A percentile compares a stretch with the other conserved stretches of the same genome.
Evolutionary conservation across 148 eudicot species (phyloP).

Genomic region (Dianthus caryophyllus): DNA sequence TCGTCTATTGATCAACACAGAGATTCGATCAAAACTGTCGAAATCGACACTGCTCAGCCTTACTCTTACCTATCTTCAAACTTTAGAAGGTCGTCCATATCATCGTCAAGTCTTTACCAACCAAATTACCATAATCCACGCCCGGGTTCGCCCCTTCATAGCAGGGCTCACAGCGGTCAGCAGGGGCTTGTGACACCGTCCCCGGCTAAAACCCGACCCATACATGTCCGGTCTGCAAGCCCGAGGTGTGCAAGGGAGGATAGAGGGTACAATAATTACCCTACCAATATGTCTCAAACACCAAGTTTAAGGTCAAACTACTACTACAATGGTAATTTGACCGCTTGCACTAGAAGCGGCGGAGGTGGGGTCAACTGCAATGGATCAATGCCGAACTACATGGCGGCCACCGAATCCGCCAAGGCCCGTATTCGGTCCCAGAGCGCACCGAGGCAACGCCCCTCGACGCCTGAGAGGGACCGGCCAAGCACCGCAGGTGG

Average conservation of each 20-base stretch:
- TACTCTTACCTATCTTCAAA: conserved; percentile 46
- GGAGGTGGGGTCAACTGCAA: not conserved
- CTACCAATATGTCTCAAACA: conserved; percentile 39
- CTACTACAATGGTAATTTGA: not conserved
- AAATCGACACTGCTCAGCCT: conserved; percentile 66
- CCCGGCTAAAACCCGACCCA: conserved; percentile 47
- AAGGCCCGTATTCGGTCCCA: conserved; percentile 55
- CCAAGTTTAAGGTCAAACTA: conserved; percentile 42
- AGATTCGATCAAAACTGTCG: conserved; percentile 60
- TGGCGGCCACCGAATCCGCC: conserved; percentile 89
- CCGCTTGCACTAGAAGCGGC: not conserved
- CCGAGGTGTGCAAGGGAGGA: conserved; percentile 33
- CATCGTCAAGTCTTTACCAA: conserved; percentile 20
- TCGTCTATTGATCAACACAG: conserved; percentile 64
- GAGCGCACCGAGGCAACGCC: conserved; percentile 66
- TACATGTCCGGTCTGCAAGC: conserved; percentile 73
- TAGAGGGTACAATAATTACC: conserved; percentile 10
- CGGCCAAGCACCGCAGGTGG: conserved; percentile 17
- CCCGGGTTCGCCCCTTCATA: conserved; percentile 56
- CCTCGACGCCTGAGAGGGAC: conserved; percentile 62
- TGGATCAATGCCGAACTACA: conserved; percentile 48
- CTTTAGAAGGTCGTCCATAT: conserved; percentile 33
- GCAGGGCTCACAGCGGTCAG: conserved; percentile 28
- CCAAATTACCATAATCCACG: conserved; percentile 37
- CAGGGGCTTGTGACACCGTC: conserved; percentile 45